Evolutionary conservation across 176 grass and related monocot species (phyloP).

Genomic region (Phoenix dactylifera): DNA sequence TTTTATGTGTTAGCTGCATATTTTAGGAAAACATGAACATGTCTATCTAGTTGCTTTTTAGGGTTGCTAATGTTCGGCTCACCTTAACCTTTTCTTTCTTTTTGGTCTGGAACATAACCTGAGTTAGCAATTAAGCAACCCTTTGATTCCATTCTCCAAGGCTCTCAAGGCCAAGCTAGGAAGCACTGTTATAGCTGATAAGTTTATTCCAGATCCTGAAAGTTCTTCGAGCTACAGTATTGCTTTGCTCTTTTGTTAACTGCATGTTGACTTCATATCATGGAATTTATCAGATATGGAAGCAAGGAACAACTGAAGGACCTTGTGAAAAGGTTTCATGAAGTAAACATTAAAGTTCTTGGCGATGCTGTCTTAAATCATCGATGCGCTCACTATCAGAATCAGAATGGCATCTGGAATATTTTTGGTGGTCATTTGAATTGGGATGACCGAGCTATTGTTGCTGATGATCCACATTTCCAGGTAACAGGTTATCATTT

Average conservation of each 20-base stretch:
- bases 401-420: slow-evolving; percentile 83
- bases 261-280: background rate
- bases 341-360: slow-evolving; percentile 82
- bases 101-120: no score
- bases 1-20: no score
- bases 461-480: slow-evolving; percentile 98
- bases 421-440: slow-evolving; percentile 84
- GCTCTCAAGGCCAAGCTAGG: no score
- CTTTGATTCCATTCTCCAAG: no score
- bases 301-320: slow-evolving; percentile 78
- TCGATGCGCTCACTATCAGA: slow-evolving; percentile 74
- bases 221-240: background rate
- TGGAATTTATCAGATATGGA: slow-evolving; percentile 64
- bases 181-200: no score
- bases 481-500: slow-evolving; percentile 30
- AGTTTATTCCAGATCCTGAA: no score
- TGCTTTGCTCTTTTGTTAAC: slow-evolving; percentile 10
- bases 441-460: slow-evolving; percentile 86
- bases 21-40: no score
- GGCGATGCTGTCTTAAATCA: slow-evolving; percentile 95
- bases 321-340: slow-evolving; percentile 65
- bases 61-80: no score
- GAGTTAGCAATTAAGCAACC: no score
- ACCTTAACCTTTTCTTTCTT: no score
- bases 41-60: no score